Percentiles rank a stretch among this genome's conserved stretches.
Evolutionary conservation across 257 asterid genomes (phyloP).

Genomic region (Solanum pennellii): DNA sequence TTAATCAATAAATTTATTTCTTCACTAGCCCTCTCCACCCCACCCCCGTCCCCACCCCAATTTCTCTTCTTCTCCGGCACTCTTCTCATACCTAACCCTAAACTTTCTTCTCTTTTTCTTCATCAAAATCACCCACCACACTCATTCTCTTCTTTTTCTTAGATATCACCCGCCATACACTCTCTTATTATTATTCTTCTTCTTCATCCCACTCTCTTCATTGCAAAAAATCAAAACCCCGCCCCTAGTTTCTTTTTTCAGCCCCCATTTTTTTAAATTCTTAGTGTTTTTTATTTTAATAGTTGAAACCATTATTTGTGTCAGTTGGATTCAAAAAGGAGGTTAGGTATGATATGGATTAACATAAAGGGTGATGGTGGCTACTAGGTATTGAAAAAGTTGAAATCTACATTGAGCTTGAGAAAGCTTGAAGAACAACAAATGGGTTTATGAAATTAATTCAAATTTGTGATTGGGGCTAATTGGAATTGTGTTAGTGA

Average conservation of each 20-base stretch:
- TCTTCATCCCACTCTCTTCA: not conserved
- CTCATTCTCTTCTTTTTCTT: not conserved
- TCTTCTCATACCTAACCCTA: not conserved
- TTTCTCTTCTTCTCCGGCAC: not conserved
- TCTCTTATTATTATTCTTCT: not conserved
- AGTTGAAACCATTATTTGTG: not conserved
- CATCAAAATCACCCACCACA: not conserved
- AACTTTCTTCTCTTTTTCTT: not conserved
- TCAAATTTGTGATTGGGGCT: not conserved
- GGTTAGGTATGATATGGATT: not conserved
- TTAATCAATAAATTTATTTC: not conserved
- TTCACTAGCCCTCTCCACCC: not conserved
- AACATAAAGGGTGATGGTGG: not conserved
- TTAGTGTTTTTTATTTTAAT: not conserved
- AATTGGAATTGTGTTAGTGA: not conserved
- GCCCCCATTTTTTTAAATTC: not conserved
- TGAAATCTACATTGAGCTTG: not conserved
- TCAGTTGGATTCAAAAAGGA: not conserved
- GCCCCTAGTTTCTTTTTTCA: not conserved
- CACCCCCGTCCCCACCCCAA: not conserved
- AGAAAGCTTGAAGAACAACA: not conserved
- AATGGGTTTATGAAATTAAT: not conserved
- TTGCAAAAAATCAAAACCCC: not conserved
- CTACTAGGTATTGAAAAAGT: not conserved
- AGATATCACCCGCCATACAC: not conserved